Evolutionary conservation across 1,284 basidiomycete species (phyloP).

Genomic region (Sanghuangporus weigelae): DNA sequence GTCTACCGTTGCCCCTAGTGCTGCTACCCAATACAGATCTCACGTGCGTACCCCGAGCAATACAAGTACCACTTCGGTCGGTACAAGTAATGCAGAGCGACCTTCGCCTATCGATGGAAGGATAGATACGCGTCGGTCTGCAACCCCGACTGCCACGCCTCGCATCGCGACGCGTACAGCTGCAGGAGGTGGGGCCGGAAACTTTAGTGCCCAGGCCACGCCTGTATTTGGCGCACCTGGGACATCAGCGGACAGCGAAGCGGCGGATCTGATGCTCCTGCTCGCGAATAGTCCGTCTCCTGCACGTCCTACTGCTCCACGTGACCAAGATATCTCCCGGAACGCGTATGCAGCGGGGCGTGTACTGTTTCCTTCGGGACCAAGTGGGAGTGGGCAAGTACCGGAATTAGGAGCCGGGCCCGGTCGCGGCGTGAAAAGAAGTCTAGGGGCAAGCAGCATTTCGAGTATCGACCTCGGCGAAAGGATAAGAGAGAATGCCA

Average conservation of each 20-base stretch:
- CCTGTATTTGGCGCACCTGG: slow-evolving; percentile 23
- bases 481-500: background rate
- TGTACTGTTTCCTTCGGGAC: slow-evolving; percentile 52
- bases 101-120: background rate
- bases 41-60: slow-evolving; percentile 13
- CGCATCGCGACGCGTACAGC: slow-evolving; percentile 4
- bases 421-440: background rate
- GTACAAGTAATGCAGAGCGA: background rate
- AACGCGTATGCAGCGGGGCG: slow-evolving; percentile 57
- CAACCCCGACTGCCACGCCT: slow-evolving; percentile 14
- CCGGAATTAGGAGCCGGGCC: slow-evolving; percentile 17
- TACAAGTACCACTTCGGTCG: slow-evolving; percentile 6
- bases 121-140: slow-evolving; percentile 11
- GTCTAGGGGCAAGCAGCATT: background rate
- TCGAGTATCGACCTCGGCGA: slow-evolving; percentile 2
- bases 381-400: slow-evolving; percentile 20
- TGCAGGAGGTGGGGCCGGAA: background rate
- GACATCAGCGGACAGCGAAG: slow-evolving; percentile 56
- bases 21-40: background rate
- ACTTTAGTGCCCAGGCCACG: slow-evolving; percentile 29
- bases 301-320: slow-evolving; percentile 46
- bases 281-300: slow-evolving; percentile 78
- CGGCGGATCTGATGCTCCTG: slow-evolving; percentile 73
- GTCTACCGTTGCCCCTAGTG: slow-evolving; percentile 5
- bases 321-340: slow-evolving; percentile 41